phyloP scores from a whole-genome alignment of 352 stramenopile genomes.

The Phytophthora citricola region DNA sequence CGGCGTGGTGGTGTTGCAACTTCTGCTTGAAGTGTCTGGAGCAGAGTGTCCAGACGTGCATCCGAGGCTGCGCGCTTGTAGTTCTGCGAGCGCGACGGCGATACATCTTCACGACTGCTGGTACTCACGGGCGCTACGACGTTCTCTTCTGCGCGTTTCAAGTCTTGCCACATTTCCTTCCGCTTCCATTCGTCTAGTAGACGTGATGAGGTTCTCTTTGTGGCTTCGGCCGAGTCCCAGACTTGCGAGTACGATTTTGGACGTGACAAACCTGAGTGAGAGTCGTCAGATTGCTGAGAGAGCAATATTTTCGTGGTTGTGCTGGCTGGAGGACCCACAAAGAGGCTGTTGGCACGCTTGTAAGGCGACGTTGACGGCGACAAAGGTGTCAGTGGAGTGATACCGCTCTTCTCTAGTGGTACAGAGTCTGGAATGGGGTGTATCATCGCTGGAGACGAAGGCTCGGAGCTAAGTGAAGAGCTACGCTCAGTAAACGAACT shows the following conservation, averaged over 20 bases:
- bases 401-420: conserved; percentile 16
- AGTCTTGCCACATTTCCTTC: conserved; percentile 79
- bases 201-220: conserved; percentile 50
- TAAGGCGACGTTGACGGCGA: conserved; percentile 42
- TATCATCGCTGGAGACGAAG: conserved; percentile 27
- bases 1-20: conserved; percentile 10
- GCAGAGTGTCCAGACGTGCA: conserved; percentile 36
- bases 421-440: conserved; percentile 38
- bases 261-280: conserved; percentile 26
- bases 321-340: conserved; percentile 15
- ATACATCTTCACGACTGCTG: conserved; percentile 16
- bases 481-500: conserved; percentile 14
- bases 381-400: conserved; percentile 17
- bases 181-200: conserved; percentile 75
- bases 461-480: conserved; percentile 11
- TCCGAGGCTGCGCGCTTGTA: conserved; percentile 36
- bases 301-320: conserved; percentile 24
- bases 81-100: conserved; percentile 15
- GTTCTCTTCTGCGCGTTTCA: conserved; percentile 71
- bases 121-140: conserved; percentile 26
- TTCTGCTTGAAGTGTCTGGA: conserved; percentile 39
- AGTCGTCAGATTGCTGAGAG: conserved; percentile 17
- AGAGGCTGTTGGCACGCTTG: conserved; percentile 54
- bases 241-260: conserved; percentile 47
- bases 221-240: conserved; percentile 42